Conservation (phyloP, 2,329 filamentous ascomycete species). For the Calonectria henricotiae region DNA sequence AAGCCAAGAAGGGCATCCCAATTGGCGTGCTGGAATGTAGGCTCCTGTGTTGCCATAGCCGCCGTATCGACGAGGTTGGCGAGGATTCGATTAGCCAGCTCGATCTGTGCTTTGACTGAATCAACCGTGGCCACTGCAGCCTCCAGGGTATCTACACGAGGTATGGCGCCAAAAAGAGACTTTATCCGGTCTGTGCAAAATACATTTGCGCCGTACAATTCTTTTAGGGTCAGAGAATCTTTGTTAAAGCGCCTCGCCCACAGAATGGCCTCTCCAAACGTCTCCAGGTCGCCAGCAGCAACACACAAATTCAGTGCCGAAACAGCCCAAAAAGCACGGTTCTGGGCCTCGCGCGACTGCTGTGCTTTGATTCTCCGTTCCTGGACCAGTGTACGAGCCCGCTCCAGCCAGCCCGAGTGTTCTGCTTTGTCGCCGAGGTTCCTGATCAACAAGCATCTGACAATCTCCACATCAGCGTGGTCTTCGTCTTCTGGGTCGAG, state of each 20-base stretch:
- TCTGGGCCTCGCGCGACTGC: conserved; percentile 44
- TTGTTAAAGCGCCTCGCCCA: conserved; percentile 56
- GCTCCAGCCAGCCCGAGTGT: conserved; percentile 38
- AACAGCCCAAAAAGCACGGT: conserved; percentile 51
- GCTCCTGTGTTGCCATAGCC: conserved; percentile 36
- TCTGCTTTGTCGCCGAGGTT: conserved; percentile 29
- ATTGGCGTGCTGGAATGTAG: conserved; percentile 32
- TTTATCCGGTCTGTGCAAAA: conserved; percentile 44
- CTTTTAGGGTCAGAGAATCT: conserved; percentile 41
- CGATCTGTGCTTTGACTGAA: conserved; percentile 25
- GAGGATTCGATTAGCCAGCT: conserved; percentile 40
- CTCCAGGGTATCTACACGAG: conserved; percentile 29
- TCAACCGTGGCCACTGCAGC: conserved; percentile 24
- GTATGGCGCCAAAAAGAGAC: conserved; percentile 43
- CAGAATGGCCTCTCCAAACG: conserved; percentile 45
- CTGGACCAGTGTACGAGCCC: conserved; percentile 36
- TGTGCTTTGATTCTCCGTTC: conserved; percentile 49
- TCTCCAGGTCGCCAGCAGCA: conserved; percentile 48
- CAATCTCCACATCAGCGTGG: conserved; percentile 40
- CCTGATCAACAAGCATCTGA: conserved; percentile 39
- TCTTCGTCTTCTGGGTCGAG: conserved; percentile 23
- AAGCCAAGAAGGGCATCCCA: conserved; percentile 39
- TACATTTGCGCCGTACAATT: conserved; percentile 38
- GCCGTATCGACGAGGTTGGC: conserved; percentile 42
- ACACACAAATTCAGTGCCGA: conserved; percentile 52